phyloP scores from a whole-genome alignment of 2,329 filamentous ascomycete species.

The Xylaria polymorpha region DNA sequence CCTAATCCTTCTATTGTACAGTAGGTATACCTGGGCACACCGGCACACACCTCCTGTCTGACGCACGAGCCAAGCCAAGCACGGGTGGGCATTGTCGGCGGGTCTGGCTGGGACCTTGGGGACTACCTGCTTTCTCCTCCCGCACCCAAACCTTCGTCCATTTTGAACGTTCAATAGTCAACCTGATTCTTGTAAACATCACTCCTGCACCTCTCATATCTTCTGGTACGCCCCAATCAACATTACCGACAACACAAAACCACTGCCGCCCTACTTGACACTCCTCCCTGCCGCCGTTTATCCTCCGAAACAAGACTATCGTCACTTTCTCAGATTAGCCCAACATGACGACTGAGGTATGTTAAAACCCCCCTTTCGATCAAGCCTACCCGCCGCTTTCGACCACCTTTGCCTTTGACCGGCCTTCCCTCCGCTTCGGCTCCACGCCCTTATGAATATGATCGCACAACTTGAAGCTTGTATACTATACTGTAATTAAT shows the following conservation, averaged over 20 bases:
- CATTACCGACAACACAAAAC: conserved; percentile 18
- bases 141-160: conserved; percentile 45
- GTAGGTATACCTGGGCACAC: conserved; percentile 8
- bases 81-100: conserved; percentile 28
- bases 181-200: conserved; percentile 47
- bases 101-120: conserved; percentile 35
- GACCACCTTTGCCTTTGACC: conserved; percentile 26
- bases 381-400: conserved; percentile 38
- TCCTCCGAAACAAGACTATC: conserved; percentile 32
- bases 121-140: conserved; percentile 41
- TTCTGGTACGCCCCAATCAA: conserved; percentile 30
- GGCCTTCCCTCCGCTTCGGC: conserved; percentile 14
- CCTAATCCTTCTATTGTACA: not conserved
- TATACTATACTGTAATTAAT: conserved; percentile 41
- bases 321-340: conserved; percentile 35
- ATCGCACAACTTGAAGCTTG: not conserved
- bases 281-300: conserved; percentile 17
- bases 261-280: conserved; percentile 8
- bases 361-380: conserved; percentile 41
- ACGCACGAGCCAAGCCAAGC: conserved; percentile 40
- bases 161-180: conserved; percentile 47
- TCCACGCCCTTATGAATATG: conserved; percentile 21
- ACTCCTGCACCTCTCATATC: conserved; percentile 40
- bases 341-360: conserved; percentile 52
- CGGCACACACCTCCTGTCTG: conserved; percentile 27